Evolutionary conservation across 2,329 filamentous ascomycete species (phyloP).

Genomic region (Penicillium sp.): DNA sequence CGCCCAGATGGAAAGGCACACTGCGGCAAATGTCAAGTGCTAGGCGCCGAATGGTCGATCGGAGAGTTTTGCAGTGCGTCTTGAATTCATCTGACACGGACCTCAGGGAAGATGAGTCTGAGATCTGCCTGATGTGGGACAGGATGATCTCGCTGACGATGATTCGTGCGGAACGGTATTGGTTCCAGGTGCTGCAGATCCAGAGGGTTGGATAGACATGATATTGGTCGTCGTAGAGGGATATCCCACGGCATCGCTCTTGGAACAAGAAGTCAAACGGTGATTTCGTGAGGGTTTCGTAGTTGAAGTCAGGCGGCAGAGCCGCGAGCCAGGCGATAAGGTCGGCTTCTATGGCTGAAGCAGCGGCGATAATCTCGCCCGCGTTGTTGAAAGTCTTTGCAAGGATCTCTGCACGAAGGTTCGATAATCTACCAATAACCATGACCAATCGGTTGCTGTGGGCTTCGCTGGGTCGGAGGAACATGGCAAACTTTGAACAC

Average conservation of each 20-base stretch:
- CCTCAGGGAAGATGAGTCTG: constrained; percentile 17
- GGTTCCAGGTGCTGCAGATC: constrained; percentile 57
- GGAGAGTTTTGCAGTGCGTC: constrained; percentile 30
- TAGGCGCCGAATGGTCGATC: constrained; percentile 27
- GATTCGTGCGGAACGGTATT: constrained; percentile 60
- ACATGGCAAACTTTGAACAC: constrained; percentile 30
- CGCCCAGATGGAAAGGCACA: constrained; percentile 36
- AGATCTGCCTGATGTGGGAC: constrained; percentile 27
- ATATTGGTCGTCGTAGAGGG: constrained; percentile 51
- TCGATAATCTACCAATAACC: constrained; percentile 29
- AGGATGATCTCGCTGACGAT: constrained; percentile 52
- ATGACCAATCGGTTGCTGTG: constrained; percentile 31
- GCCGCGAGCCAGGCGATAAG: constrained; percentile 32
- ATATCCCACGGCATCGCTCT: constrained; percentile 23
- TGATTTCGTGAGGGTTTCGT: constrained; percentile 25
- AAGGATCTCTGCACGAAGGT: constrained; percentile 35
- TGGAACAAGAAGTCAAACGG: constrained; percentile 37
- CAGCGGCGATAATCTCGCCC: constrained; percentile 30
- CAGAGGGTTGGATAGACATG: constrained; percentile 57
- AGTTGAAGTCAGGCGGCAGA: constrained; percentile 28
- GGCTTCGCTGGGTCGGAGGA: constrained; percentile 27
- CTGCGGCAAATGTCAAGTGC: constrained; percentile 39
- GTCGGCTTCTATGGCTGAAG: constrained; percentile 34
- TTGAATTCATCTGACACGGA: constrained; percentile 30
- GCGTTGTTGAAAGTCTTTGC: constrained; percentile 23